Conservation (phyloP, 2,329 filamentous ascomycete species). For the Conoideocrella luteorostrata region DNA sequence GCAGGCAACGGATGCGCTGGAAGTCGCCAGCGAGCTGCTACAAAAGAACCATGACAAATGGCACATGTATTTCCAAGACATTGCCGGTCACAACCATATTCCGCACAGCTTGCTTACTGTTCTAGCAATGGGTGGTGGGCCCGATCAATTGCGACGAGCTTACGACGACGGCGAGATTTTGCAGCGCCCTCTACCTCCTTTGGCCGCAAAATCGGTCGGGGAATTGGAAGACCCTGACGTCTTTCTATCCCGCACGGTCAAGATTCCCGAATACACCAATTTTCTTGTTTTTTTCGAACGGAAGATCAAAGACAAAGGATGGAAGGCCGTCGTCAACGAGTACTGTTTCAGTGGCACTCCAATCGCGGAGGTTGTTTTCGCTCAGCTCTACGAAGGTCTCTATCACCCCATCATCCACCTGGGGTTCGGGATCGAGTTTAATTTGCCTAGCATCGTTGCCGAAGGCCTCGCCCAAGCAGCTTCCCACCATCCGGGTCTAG, state of each 20-base stretch:
- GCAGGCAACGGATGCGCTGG: no score
- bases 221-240: conserved; percentile 10
- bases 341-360: conserved; percentile 53
- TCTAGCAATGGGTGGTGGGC: conserved; percentile 21
- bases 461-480: conserved; percentile 60
- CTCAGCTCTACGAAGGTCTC: conserved; percentile 42
- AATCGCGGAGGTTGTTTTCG: conserved; percentile 52
- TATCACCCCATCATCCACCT: conserved; percentile 64
- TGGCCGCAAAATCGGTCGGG: conserved; percentile 15
- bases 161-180: conserved; percentile 19
- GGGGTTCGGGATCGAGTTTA: conserved; percentile 62
- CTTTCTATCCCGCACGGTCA: conserved; percentile 1
- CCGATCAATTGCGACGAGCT: conserved; percentile 17
- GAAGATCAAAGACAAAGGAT: conserved; percentile 53
- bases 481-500: conserved; percentile 33
- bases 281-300: conserved; percentile 58
- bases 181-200: conserved; percentile 19
- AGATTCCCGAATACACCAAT: conserved; percentile 40
- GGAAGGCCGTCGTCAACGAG: conserved; percentile 39
- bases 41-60: conserved; percentile 23
- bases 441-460: conserved; percentile 59
- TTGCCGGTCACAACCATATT: conserved; percentile 23
- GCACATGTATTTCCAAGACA: conserved; percentile 25
- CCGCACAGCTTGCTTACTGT: conserved; percentile 22
- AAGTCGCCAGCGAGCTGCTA: conserved; percentile 17